Evolutionary conservation across 192 early-diverging fungal genomes (phyloP), one percentile per base, ranked within the genome.

Genomic region (Ramicandelaber brevisporus): DNA sequence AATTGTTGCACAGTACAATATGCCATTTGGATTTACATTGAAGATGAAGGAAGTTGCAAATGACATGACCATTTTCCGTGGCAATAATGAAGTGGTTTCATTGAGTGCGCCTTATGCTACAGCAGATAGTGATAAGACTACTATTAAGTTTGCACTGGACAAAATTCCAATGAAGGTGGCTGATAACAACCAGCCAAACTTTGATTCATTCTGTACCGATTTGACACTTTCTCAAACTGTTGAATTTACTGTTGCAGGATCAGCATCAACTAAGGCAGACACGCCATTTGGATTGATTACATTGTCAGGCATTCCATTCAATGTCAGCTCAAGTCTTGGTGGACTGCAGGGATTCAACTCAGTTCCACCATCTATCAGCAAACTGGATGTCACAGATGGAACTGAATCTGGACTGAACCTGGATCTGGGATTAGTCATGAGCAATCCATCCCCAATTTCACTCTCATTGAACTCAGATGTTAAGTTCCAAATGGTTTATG

Each of bases 401-500:
- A 28, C 27, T 14, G 15, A 28, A n/a, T n/a, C 11, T 14, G 27
- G 12, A 5, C 11, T 28, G 27, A 5, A 14, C 5, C 11, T 28
- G 27, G 27, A 28, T n/a, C n/a, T n/a, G n/a, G n/a, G n/a, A 28
- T 28, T 28, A 14, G 15, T 14, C 12, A 14, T 28, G 15, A 28
- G 27, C 15, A n/a, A 24, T 28, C 27, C 4, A 4, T 28, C 27
- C 11, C n/a, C n/a, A 28, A 28, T n/a, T 14, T 14, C 15, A 14
- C 27, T 14, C 4, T n/a, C 3, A n/a, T 28, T 3, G 3, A 28
- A 11, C 11, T 28, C 11, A 4, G 27, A 28, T 14, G 4, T 28
- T n/a, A n/a, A 28, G 12, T 28, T 28, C 27, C 27, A 14, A 9
- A 57, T 68, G 52, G 24, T 44, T 6, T 57, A 54, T 19, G 38